Base-by-base conservation (phyloP, 768 basidiomycete genomes). In the Mycena vulgaris region DNA sequence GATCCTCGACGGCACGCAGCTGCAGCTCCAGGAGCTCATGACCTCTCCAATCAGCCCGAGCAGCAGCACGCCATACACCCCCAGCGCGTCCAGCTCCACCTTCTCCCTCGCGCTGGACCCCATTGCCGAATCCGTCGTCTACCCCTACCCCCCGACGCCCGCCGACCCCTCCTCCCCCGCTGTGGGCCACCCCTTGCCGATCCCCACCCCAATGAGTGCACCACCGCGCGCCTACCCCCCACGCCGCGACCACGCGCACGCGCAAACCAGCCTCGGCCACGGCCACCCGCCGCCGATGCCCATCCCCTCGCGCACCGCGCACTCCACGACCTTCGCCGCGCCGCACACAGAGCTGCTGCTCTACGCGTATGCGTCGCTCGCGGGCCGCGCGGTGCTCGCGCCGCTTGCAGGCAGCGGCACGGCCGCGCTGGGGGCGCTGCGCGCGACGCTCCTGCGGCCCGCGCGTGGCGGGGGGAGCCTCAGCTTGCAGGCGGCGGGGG, bases 351-450 rank as follows among this genome's bases (percentile, higher is more conserved):
- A 95, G 71, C 81, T 94, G 21, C 88, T 96, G 23, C 86, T 96
- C 2, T 96, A 96, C 78, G 90, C 95, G 0, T 96, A 96, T 73
- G 94, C 91, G 0, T 93, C 96, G 66, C 86, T 96, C 35, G 82
- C 88, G 8, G 95, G 95, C 6, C 88, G 89, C 0, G 83, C 93
- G 21, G 82, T 87, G 27, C 79, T 95, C 69, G 83, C 87, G 7
- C 88, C 92, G 25, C 69, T 79, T 37, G 67, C 78, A 0, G 85
- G 84, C 21, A 70, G 77, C 2, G 75, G 78, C n/a, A 76, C 77
- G 0, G 83, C 83, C 0, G 82, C 83, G 0, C 78, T 92, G 63
- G 79, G 82, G 30, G 76, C 81, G 0, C 83, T 92, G 6, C 86
- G 92, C 8, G 76, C 84, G 3, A 84, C 83, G 8, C 80, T 93